A percentile compares a stretch with the other conserved stretches of the same genome.
These are phyloP conservation scores for Tetrahymena elliotti DNA, from an alignment of 73 alveolate species.

Conservation along the genomic window DNA sequence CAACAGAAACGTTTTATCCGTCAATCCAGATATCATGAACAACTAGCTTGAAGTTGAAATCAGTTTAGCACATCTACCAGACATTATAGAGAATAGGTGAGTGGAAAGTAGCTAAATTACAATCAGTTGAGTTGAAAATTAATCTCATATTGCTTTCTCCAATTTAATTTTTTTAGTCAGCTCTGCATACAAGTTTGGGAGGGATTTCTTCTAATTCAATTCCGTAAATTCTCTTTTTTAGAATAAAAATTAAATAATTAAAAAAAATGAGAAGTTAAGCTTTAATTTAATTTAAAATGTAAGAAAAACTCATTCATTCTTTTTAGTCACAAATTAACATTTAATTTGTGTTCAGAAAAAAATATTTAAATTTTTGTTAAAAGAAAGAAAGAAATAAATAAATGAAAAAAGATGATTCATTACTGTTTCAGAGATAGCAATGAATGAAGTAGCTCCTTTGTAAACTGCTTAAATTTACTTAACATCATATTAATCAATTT, in stretches of 20 bases:
- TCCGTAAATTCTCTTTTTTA: not conserved
- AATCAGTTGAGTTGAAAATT: not conserved
- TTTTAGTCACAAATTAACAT: not conserved
- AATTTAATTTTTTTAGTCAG: not conserved
- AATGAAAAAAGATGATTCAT: not conserved
- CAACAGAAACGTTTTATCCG: not conserved
- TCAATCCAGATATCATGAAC: not conserved
- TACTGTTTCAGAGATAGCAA: not conserved
- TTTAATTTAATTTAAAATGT: no score
- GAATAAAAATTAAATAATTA: not conserved
- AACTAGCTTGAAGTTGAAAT: not conserved
- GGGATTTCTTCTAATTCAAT: not conserved
- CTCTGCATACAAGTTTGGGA: not conserved
- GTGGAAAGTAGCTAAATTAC: not conserved
- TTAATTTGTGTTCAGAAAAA: no score
- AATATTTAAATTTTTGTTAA: not conserved
- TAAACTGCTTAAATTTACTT: not conserved
- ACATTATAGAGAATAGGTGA: not conserved
- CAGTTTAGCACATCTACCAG: not conserved
- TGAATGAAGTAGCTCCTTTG: not conserved
- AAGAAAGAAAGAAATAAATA: not conserved
- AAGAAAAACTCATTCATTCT: no score
- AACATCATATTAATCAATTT: not conserved
- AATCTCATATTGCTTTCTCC: not conserved
- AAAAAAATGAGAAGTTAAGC: not conserved